Conservation (phyloP, 768 basidiomycete genomes). For the Pleurotus eryngii region DNA sequence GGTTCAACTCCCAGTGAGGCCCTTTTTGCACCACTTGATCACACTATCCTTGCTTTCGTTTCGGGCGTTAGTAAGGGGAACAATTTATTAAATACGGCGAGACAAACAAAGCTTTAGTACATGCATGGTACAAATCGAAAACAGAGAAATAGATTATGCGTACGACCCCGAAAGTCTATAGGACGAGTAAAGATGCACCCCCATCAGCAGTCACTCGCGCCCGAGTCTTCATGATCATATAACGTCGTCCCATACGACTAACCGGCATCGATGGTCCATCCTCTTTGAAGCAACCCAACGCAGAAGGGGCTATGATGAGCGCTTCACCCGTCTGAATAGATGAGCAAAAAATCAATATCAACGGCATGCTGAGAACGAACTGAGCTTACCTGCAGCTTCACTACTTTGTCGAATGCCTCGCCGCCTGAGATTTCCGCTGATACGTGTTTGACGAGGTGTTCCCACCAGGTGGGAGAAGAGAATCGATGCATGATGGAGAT, state of each 20-base stretch:
- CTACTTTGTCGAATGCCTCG: constrained; percentile 66
- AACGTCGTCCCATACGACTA: constrained; percentile 53
- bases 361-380: too few species aligned
- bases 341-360: background rate
- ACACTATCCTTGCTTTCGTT: too few species aligned
- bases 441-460: constrained; percentile 64
- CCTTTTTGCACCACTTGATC: background rate
- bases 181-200: constrained; percentile 54
- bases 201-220: constrained; percentile 62
- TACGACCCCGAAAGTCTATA: constrained; percentile 14
- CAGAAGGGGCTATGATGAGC: constrained; percentile 65
- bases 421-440: constrained; percentile 55
- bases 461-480: constrained; percentile 76
- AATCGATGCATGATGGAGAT: constrained; percentile 69
- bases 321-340: constrained; percentile 62
- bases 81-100: too few species aligned
- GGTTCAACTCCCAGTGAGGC: constrained; percentile 10
- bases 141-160: too few species aligned
- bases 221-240: constrained; percentile 59
- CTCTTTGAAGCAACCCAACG: background rate
- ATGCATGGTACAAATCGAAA: too few species aligned
- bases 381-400: constrained; percentile 52
- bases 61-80: too few species aligned
- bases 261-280: constrained; percentile 14
- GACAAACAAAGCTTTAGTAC: too few species aligned